Evolutionary conservation across 2,329 filamentous ascomycete species (phyloP), one percentile per base, ranked within the genome.

Genomic region (Thelonectria olida): DNA sequence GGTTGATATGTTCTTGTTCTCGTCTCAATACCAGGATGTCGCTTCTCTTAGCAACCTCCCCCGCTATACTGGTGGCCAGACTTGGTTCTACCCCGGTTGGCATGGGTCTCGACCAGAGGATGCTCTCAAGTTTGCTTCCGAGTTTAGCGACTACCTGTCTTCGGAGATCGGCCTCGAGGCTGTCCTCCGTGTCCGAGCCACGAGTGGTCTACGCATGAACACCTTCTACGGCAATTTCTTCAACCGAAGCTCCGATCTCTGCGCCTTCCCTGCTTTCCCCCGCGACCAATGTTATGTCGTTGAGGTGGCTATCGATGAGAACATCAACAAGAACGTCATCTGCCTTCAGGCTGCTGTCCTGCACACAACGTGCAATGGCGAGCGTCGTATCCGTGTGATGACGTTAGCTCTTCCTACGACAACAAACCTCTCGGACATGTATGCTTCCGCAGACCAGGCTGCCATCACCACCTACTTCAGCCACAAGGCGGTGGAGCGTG

Each of bases 201-300:
- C 94, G 2, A 98, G 94, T 22, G 96, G 96, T 53, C 81, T 99
- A 61, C 89, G 96, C 54, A 98, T 98, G 92, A 97, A 90, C 81
- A 94, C 95, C 2, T 99, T 99, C 80, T 99, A 98, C 78, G 96
- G 96, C 69, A 99, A 99, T 82, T 99, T 99, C 80, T 99, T 99
- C 85, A 99, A 98, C 82, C 88, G 96, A 70, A 97, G 93, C 75
- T 97, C 94, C 15, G 96, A 99, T 80, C 88, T 99, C 28, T 98
- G 96, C 76, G 96, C 96, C 12, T 99, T 99, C 85, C 96, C 96
- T 2, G 94, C 96, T 0, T 98, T 99, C 83, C 96, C 96, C 28
- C 90, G 96, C 74, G 96, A 99, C 73, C 96, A 99, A 78, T 93
- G 92, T 65, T 98, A 98, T 75, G 96, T 98, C 42, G 95, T 99